These are phyloP conservation scores for Moniliophthora roreri DNA, from an alignment of 1,284 basidiomycete genomes.

Conservation along the genomic window DNA sequence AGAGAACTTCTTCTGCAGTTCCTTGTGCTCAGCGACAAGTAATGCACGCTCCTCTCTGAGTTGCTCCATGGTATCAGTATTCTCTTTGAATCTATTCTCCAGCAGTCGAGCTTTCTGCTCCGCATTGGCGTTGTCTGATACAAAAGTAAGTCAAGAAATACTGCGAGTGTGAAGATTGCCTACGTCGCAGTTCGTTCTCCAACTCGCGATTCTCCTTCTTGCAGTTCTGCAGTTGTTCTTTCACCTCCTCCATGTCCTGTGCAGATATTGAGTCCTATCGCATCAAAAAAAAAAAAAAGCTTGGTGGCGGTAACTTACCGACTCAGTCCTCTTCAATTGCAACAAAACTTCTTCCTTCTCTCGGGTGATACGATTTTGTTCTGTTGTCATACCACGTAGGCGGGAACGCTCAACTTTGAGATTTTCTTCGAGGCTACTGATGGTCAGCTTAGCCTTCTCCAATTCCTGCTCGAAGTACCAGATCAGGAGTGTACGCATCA, in stretches of 20 bases:
- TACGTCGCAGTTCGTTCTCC: constrained; percentile 14
- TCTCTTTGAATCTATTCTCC: constrained; percentile 63
- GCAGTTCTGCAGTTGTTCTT: constrained; percentile 40
- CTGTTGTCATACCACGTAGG: constrained; percentile 57
- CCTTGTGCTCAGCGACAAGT: constrained; percentile 65
- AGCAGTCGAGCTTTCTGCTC: constrained; percentile 71
- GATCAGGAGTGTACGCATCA: too few species aligned
- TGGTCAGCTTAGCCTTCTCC: constrained; percentile 59
- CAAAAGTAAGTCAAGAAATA: neutral
- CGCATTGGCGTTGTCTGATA: constrained; percentile 50
- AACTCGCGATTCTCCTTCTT: constrained; percentile 15
- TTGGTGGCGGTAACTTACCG: constrained; percentile 37
- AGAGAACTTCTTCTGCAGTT: constrained; percentile 63
- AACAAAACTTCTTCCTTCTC: constrained; percentile 62
- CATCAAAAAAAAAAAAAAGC: neutral
- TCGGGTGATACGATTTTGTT: constrained; percentile 59
- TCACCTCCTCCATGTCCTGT: constrained; percentile 77
- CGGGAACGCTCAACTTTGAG: constrained; percentile 66
- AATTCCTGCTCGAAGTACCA: constrained; percentile 68
- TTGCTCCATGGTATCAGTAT: constrained; percentile 65
- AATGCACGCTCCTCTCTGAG: constrained; percentile 72
- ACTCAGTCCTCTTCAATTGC: constrained; percentile 68
- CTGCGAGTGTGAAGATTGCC: neutral
- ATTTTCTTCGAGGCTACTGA: constrained; percentile 67
- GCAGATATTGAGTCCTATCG: too few species aligned